phyloP scores from a whole-genome alignment of 1,139 yeast species.

The Pneumocystis jirovecii region DNA sequence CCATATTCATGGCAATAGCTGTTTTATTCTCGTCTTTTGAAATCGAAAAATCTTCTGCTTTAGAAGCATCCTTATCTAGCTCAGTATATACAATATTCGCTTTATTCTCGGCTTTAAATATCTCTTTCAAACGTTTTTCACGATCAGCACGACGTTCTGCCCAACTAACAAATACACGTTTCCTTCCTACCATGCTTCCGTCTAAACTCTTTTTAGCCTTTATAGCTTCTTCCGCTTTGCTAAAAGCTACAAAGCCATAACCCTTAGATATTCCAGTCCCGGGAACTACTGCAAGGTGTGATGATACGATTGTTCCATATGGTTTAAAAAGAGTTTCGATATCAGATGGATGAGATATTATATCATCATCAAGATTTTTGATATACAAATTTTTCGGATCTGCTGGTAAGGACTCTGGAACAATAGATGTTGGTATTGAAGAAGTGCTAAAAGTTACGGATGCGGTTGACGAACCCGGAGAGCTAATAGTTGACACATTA shows the following conservation, averaged over 20 bases:
- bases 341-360: conserved; percentile 7
- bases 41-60: neutral
- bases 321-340: conserved; percentile 9
- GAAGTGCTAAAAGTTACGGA: neutral
- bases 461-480: neutral
- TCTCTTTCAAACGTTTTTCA: conserved; percentile 2
- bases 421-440: neutral
- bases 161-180: conserved; percentile 11
- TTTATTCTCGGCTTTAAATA: conserved; percentile 4
- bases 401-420: conserved; percentile 3
- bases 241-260: conserved; percentile 57
- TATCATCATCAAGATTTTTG: conserved; percentile 12
- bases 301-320: conserved; percentile 11
- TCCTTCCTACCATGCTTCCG: conserved; percentile 12
- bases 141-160: conserved; percentile 12
- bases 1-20: neutral
- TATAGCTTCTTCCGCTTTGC: conserved; percentile 36
- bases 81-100: neutral
- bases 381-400: conserved; percentile 14
- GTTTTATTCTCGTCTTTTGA: neutral
- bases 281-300: conserved; percentile 9
- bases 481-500: neutral
- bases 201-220: conserved; percentile 11
- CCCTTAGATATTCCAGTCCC: conserved; percentile 26
- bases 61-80: neutral